Conservation (phyloP, 495 filamentous ascomycete genomes). For the Copromyces sp. region DNA sequence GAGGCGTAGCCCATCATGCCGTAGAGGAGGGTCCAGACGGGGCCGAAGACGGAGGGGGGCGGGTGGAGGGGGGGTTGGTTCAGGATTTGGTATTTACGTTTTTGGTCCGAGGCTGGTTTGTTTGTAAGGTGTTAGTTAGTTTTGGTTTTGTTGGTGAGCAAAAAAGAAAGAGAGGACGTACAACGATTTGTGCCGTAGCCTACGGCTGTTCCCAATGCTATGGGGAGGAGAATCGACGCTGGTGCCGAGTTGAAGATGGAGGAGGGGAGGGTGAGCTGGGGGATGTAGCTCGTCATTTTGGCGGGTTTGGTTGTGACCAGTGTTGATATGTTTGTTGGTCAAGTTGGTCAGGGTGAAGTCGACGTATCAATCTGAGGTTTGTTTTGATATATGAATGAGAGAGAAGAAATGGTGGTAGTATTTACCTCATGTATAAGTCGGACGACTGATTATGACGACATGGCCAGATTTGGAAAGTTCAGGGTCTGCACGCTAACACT, state of each 20-base stretch:
- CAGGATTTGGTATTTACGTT: conserved; percentile 50
- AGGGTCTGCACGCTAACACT: not conserved
- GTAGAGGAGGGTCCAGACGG: conserved; percentile 81
- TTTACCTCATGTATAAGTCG: not conserved
- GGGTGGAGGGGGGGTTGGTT: conserved; percentile 74
- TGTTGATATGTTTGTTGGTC: not conserved
- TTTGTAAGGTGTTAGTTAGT: conserved; percentile 2
- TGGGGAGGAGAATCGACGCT: conserved; percentile 58
- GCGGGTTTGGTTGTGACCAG: not conserved
- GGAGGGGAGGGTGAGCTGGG: conserved; percentile 53
- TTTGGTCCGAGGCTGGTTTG: conserved; percentile 38
- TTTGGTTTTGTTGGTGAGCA: not conserved
- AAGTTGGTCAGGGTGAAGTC: not conserved
- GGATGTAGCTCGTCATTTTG: conserved; percentile 59
- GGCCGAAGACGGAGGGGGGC: conserved; percentile 70
- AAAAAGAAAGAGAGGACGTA: conserved; percentile 8
- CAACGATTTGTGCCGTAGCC: conserved; percentile 51
- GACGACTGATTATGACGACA: not conserved
- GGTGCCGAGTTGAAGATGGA: conserved; percentile 54
- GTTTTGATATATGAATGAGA: not conserved
- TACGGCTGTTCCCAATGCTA: conserved; percentile 52
- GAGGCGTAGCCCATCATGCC: conserved; percentile 82
- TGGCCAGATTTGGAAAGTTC: not conserved
- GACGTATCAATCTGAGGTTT: not conserved
- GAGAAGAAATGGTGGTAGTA: not conserved